phyloP scores from a whole-genome alignment of 2,329 filamentous ascomycete genomes.

The Aureobasidium sp. region DNA sequence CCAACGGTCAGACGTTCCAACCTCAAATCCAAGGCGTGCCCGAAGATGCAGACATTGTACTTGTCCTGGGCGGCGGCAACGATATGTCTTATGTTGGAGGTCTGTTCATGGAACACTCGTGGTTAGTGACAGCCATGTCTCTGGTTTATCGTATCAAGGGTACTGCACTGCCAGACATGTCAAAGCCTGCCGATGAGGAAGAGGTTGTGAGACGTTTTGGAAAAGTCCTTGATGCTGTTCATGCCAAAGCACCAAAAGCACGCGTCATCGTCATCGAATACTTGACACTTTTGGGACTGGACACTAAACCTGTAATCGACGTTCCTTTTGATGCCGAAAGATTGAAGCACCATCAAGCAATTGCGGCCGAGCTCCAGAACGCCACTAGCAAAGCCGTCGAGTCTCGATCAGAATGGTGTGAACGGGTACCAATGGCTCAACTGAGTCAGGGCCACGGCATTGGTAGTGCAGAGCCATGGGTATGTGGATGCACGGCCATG shows the following conservation, averaged over 20 bases:
- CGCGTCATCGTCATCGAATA: slow-evolving; percentile 1
- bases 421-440: neutral
- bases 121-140: neutral
- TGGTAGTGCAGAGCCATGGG: neutral
- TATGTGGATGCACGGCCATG: neutral
- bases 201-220: neutral
- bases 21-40: slow-evolving; percentile 33
- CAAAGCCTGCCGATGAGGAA: neutral
- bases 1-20: slow-evolving; percentile 23
- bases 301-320: neutral
- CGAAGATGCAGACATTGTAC: slow-evolving; percentile 29
- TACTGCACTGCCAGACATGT: neutral
- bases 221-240: neutral
- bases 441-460: neutral
- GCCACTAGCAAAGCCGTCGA: neutral
- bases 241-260: neutral
- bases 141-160: neutral
- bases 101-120: slow-evolving; percentile 26
- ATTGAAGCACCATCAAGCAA: neutral
- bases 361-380: neutral
- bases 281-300: neutral
- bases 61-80: slow-evolving; percentile 34
- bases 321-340: neutral
- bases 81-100: slow-evolving; percentile 34
- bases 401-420: neutral